Conservation (phyloP, 2,329 filamentous ascomycete species). For the Trichoderma afroharzianum region DNA sequence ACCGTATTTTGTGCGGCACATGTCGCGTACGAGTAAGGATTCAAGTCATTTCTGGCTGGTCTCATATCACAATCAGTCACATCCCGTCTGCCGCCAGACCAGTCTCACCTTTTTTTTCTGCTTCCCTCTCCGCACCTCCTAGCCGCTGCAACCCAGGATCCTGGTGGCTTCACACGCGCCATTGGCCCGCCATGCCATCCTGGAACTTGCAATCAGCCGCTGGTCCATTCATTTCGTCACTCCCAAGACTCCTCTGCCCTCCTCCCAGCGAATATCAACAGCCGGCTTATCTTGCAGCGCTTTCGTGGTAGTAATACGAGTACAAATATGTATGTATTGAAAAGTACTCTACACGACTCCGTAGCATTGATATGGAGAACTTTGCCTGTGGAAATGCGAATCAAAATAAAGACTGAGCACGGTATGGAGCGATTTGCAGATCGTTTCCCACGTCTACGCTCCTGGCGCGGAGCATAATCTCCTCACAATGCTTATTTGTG, state of each 20-base stretch:
- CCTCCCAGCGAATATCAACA: neutral
- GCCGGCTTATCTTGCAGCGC: constrained; percentile 4
- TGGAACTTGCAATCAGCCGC: constrained; percentile 18
- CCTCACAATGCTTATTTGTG: neutral
- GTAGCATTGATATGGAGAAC: neutral
- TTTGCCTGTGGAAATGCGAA: neutral
- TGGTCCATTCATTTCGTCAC: constrained; percentile 15
- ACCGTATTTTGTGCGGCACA: neutral
- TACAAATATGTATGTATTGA: neutral
- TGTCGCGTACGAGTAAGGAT: neutral
- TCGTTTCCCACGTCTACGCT: neutral
- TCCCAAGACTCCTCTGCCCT: neutral
- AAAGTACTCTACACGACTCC: neutral
- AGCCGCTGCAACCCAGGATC: constrained; percentile 8
- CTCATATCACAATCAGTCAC: neutral
- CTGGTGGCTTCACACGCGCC: neutral
- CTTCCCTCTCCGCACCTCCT: constrained; percentile 6
- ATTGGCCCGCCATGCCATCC: constrained; percentile 14
- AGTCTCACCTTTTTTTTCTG: neutral
- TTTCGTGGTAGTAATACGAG: neutral
- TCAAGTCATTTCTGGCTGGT: neutral
- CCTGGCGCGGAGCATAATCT: neutral
- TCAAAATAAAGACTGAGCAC: neutral
- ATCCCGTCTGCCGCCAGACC: neutral
- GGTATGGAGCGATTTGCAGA: neutral